Evolutionary conservation across 75 land plant genomes (phyloP).

Genomic region (Pinus albicaulis): DNA sequence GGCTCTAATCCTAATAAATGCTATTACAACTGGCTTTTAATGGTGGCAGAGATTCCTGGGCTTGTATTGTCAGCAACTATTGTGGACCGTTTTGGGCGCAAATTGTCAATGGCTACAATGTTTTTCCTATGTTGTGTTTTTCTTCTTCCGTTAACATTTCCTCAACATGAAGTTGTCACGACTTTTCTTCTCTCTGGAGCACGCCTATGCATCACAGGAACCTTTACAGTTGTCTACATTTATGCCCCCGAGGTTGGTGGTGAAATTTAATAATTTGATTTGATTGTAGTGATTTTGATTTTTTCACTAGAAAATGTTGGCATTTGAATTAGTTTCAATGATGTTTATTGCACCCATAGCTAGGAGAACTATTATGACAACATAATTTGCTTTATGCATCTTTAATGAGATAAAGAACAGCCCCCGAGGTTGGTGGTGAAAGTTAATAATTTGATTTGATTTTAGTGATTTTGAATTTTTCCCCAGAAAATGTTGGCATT

Average conservation of each 20-base stretch:
- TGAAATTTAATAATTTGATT: neutral
- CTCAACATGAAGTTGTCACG: constrained; percentile 51
- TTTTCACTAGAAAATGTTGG: too few species aligned
- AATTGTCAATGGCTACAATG: constrained; percentile 81
- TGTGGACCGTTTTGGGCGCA: constrained; percentile 78
- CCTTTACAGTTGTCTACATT: constrained; percentile 80
- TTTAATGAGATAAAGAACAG: too few species aligned
- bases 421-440: too few species aligned
- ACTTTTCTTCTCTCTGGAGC: constrained; percentile 74
- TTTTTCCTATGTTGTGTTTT: constrained; percentile 63
- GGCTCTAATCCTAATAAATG: neutral
- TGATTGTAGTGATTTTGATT: neutral
- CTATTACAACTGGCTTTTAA: neutral
- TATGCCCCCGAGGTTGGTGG: constrained; percentile 92
- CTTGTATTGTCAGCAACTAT: constrained; percentile 66
- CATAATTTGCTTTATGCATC: too few species aligned
- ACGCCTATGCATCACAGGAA: constrained; percentile 71
- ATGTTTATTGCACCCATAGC: too few species aligned
- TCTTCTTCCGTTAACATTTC: constrained; percentile 58
- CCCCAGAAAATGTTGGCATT: too few species aligned
- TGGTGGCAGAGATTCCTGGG: constrained; percentile 77
- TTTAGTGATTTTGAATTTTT: neutral
- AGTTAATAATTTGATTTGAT: neutral
- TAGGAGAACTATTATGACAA: too few species aligned
- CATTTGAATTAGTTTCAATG: too few species aligned